Evolutionary conservation across 108 stramenopile species (phyloP).

Genomic region (Cyclotella choctawhatcheeana): DNA sequence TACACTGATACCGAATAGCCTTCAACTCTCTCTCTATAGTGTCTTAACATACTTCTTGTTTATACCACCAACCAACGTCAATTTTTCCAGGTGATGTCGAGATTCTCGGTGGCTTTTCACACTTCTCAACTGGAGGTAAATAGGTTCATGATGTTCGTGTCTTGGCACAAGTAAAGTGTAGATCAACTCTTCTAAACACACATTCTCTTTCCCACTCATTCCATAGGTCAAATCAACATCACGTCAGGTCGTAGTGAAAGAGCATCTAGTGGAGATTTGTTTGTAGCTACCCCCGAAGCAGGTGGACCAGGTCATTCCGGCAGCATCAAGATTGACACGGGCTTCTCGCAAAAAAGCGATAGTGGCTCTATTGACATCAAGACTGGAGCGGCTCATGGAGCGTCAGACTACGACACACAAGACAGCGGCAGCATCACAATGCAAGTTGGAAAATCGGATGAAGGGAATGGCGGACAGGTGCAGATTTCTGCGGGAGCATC

Average conservation of each 20-base stretch:
- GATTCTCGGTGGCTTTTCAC: constrained; percentile 14
- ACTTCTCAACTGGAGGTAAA: constrained; percentile 6
- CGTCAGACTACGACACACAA: neutral
- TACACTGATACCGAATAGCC: neutral
- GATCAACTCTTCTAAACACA: no score
- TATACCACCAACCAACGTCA: neutral
- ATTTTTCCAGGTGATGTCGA: constrained; percentile 2
- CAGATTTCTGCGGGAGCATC: neutral
- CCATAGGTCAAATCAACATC: constrained; percentile 4
- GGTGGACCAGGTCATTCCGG: neutral
- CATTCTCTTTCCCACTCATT: neutral
- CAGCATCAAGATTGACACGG: neutral
- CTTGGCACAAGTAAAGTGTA: no score
- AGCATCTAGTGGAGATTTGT: constrained; percentile 10
- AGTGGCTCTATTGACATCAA: neutral
- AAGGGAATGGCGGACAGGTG: constrained; percentile 12
- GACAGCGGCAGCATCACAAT: constrained; percentile 11
- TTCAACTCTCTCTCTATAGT: no score
- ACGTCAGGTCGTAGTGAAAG: constrained; percentile 1
- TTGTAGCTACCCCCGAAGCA: neutral
- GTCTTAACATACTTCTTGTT: neutral
- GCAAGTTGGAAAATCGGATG: neutral
- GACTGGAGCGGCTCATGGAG: constrained; percentile 7
- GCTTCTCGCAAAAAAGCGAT: neutral
- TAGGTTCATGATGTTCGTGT: no score